phyloP scores from a whole-genome alignment of 2,329 filamentous ascomycete species.

The Orbilia ellipsospora region DNA sequence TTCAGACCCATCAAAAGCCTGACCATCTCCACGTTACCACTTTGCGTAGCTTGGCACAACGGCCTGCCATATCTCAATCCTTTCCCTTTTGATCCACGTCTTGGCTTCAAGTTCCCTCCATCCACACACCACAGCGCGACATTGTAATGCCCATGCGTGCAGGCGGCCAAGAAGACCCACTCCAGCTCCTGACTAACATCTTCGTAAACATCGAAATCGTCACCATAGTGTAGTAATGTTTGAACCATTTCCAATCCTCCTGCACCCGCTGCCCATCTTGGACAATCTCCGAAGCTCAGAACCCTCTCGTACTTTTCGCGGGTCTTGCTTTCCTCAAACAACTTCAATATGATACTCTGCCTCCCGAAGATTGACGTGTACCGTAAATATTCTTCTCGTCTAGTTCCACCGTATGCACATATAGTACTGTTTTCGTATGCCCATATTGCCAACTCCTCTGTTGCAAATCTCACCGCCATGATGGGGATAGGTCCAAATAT shows the following conservation, averaged over 20 bases:
- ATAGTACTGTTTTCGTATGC: constrained; percentile 14
- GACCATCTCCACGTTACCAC: constrained; percentile 37
- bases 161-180: constrained; percentile 26
- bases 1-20: constrained; percentile 16
- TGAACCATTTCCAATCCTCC: constrained; percentile 8
- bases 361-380: constrained; percentile 2
- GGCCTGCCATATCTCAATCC: constrained; percentile 16
- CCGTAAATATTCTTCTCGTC: constrained; percentile 14
- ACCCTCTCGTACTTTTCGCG: not conserved
- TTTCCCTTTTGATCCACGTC: constrained; percentile 8
- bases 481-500: constrained; percentile 22
- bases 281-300: constrained; percentile 17
- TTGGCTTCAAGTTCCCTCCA: not conserved
- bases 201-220: constrained; percentile 2
- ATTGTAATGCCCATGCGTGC: constrained; percentile 25
- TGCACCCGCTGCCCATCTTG: constrained; percentile 21
- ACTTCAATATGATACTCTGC: constrained; percentile 6
- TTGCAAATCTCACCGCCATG: constrained; percentile 8
- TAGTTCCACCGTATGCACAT: not conserved
- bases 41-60: constrained; percentile 34
- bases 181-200: constrained; percentile 16
- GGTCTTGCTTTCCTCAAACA: constrained; percentile 12
- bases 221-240: not conserved
- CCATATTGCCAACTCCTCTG: constrained; percentile 32
- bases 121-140: constrained; percentile 27